Evolutionary conservation across 2,329 filamentous ascomycete species (phyloP), one percentile per base, ranked within the genome.

Genomic region (Fusarium nodosum): DNA sequence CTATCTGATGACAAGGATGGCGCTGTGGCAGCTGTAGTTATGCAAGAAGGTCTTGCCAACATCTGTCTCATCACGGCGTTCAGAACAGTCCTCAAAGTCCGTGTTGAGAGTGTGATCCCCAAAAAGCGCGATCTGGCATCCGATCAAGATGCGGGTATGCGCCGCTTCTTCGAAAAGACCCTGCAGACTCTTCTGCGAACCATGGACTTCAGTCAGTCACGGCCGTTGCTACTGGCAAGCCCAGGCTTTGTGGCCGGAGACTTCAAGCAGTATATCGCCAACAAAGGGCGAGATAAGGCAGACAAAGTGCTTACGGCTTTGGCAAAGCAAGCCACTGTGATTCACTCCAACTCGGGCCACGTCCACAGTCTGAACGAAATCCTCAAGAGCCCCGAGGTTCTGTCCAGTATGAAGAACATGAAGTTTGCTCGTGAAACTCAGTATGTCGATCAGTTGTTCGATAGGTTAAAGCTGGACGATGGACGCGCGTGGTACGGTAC

Each of bases 401-500:
- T 91, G 52, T 86, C 87, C 2, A 91, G 91, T 69, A 88, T 98
- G 74, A 90, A 91, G 64, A 90, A 97, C 77, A 96, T 94, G 69
- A 96, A 95, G 75, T 97, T 96, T 77, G 90, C 93, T 4, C 88
- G 90, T 64, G 94, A 97, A 79, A 93, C 93, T 2, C 87, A 86
- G 38, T 84, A 93, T 64, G 94, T 99, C 89, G 94, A 98, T 74
- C 88, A 90, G 45, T 94, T 98, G 77, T 89, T 92, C 73, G 87
- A 90, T 1, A 84, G 93, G 64, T 83, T 99, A 62, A 90, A 94
- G 53, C 88, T 88, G 63, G 94, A 98, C 67, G 94, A 97, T 70
- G 92, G 93, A 4, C 88, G 92, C 59, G 95, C 94, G 3, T 97
- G 94, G 86, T 99, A 99, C 79, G 96, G 96, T 0, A 88, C 91